Evolutionary conservation across 306 rosid genomes (phyloP).

Genomic region (Cucurbita moschata): DNA sequence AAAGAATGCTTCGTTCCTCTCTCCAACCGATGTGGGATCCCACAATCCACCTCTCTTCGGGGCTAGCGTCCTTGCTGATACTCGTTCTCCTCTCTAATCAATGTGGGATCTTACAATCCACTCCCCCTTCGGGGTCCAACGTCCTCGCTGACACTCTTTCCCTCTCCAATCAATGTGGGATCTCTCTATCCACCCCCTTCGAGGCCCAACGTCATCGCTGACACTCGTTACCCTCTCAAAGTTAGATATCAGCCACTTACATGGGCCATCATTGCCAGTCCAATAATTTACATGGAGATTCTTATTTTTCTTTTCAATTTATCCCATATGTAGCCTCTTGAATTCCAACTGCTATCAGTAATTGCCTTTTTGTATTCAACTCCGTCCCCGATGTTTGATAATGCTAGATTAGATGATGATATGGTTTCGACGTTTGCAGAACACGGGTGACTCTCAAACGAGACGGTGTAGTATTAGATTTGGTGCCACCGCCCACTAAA

Average conservation of each 20-base stretch:
- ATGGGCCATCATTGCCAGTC: background rate
- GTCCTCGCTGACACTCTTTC: no score
- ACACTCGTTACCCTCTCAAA: background rate
- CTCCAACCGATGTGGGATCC: no score
- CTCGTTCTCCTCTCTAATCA: no score
- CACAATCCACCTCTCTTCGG: no score
- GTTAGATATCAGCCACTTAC: background rate
- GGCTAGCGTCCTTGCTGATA: no score
- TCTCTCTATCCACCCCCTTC: no score
- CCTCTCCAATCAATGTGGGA: no score
- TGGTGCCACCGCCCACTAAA: conserved; percentile 93
- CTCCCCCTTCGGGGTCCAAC: no score
- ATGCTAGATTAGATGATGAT: background rate
- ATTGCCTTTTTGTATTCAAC: background rate
- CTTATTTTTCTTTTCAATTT: background rate
- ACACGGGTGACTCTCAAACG: conserved; percentile 73
- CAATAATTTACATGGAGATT: no score
- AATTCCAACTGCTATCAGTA: background rate
- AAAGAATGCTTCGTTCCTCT: no score
- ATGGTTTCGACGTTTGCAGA: conserved; percentile 25
- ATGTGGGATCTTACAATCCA: no score
- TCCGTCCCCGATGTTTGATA: background rate
- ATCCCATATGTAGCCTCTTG: background rate
- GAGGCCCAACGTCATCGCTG: no score
- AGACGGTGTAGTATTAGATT: conserved; percentile 64